Evolutionary conservation across 306 rosid genomes (phyloP).

Genomic region (Cicer judaicum): DNA sequence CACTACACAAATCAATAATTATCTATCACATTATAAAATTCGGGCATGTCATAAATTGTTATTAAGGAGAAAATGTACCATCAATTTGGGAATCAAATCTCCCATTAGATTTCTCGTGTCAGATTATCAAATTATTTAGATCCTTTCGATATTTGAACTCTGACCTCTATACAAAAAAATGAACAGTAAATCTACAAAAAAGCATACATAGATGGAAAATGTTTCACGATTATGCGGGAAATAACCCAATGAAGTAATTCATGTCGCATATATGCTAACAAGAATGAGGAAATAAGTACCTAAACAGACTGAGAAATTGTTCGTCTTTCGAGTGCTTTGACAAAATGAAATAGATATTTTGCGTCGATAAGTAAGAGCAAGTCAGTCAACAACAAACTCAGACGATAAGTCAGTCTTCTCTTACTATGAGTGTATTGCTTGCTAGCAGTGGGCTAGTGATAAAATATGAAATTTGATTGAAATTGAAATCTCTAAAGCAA

Average conservation of each 20-base stretch:
- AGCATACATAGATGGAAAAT: constrained; percentile 16
- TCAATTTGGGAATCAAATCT: constrained; percentile 5
- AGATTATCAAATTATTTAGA: neutral
- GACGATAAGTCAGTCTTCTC: constrained; percentile 17
- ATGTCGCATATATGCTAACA: constrained; percentile 5
- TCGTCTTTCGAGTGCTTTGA: constrained; percentile 6
- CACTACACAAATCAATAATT: no score
- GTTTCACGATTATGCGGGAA: no score
- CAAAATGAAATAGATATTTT: constrained; percentile 15
- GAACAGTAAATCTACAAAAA: neutral
- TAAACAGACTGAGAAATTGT: neutral
- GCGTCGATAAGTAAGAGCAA: constrained; percentile 1
- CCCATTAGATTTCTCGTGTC: constrained; percentile 8
- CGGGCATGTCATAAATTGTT: neutral
- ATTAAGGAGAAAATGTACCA: constrained; percentile 17
- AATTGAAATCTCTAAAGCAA: constrained; percentile 9
- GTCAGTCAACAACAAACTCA: constrained; percentile 26
- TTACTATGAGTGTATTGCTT: neutral
- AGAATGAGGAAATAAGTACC: constrained; percentile 7
- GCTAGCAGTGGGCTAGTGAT: neutral
- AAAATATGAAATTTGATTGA: neutral
- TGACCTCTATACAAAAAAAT: neutral
- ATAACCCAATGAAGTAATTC: neutral
- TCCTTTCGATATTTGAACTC: neutral
- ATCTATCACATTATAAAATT: neutral